These are phyloP conservation scores for Xylaria sp. DNA, from an alignment of 2,329 filamentous ascomycete genomes.

Conservation along the genomic window DNA sequence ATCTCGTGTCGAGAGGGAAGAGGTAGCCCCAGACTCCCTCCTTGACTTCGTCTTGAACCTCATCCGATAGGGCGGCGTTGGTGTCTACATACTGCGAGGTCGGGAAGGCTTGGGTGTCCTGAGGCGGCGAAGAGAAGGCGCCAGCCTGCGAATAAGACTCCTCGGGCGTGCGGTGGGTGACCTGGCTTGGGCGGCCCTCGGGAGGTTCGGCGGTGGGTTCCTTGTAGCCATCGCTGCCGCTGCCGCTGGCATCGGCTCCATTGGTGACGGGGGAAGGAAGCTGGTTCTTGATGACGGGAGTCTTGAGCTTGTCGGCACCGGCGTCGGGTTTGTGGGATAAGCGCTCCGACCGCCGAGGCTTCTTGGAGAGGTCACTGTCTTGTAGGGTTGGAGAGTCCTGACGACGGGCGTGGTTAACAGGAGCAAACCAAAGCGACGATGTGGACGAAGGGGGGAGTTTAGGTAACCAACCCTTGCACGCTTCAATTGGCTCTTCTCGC, in stretches of 20 bases:
- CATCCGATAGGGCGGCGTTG: conserved; percentile 77
- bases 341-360: conserved; percentile 81
- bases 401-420: conserved; percentile 36
- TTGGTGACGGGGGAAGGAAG: conserved; percentile 85
- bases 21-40: conserved; percentile 98
- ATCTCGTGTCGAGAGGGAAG: conserved; percentile 79
- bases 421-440: conserved; percentile 35
- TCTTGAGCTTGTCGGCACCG: conserved; percentile 59
- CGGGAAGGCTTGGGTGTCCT: conserved; percentile 67
- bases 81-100: conserved; percentile 81
- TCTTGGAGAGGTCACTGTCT: conserved; percentile 75
- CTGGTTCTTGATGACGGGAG: conserved; percentile 68
- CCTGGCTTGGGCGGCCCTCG: conserved; percentile 66
- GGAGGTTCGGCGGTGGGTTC: conserved; percentile 78
- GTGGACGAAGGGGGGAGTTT: neutral
- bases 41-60: conserved; percentile 83
- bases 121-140: conserved; percentile 69
- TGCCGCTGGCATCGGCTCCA: conserved; percentile 54
- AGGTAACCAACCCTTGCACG: conserved; percentile 73
- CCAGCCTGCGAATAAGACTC: conserved; percentile 58
- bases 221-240: conserved; percentile 68
- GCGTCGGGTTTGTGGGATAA: conserved; percentile 64
- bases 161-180: conserved; percentile 62
- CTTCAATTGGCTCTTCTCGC: conserved; percentile 88
- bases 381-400: conserved; percentile 64